These are phyloP conservation scores for Lotus japonicus DNA, from an alignment of 306 rosid species.

Conservation along the genomic window DNA sequence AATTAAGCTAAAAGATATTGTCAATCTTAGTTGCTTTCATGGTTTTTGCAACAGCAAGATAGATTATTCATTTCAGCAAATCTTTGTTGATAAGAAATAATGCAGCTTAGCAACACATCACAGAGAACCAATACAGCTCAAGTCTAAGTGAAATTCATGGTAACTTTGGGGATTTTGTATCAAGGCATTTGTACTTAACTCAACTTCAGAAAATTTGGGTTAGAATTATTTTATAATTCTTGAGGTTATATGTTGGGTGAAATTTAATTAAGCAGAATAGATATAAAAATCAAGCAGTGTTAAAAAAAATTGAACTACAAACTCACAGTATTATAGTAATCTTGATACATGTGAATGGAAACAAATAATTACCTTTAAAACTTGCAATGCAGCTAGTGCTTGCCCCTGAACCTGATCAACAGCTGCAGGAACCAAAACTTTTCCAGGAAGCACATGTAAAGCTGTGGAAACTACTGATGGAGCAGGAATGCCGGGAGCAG, in stretches of 20 bases:
- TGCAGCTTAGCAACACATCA: not conserved
- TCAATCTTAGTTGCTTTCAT: conserved; percentile 4
- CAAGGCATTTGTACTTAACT: not conserved
- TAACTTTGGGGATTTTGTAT: not conserved
- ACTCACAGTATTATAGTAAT: not conserved
- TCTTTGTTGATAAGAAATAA: not conserved
- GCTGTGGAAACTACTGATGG: conserved; percentile 83
- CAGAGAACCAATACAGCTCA: not conserved
- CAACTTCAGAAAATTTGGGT: not conserved
- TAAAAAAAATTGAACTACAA: not conserved
- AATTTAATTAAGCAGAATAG: not conserved
- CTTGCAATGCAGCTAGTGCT: conserved; percentile 89
- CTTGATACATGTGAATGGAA: not conserved
- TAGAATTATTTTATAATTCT: not conserved
- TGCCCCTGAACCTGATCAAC: conserved; percentile 98
- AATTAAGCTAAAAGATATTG: not conserved
- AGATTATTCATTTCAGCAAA: not conserved
- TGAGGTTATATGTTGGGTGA: not conserved
- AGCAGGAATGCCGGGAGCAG: conserved; percentile 93
- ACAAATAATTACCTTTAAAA: conserved; percentile 58
- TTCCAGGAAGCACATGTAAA: conserved; percentile 71
- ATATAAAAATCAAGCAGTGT: not conserved
- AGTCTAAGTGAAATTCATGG: not conserved
- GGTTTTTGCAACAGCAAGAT: not conserved
- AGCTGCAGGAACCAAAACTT: conserved; percentile 88